phyloP scores from a whole-genome alignment of 805 yeast genomes.

The Lipomyces japonicus region DNA sequence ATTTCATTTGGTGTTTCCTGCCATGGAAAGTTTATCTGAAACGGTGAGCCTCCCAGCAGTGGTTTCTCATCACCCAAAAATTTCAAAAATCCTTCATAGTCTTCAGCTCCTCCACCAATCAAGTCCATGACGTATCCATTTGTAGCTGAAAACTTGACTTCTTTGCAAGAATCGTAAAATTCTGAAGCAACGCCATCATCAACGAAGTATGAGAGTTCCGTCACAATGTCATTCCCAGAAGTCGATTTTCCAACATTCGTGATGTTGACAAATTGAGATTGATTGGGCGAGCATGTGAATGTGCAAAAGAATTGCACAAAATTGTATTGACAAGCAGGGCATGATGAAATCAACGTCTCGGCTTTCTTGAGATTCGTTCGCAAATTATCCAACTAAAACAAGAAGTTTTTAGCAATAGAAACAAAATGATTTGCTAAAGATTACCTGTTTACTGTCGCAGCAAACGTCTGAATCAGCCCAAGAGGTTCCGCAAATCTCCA shows the following conservation, averaged over 20 bases:
- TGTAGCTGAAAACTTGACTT: conserved; percentile 87
- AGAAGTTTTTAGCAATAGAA: not conserved
- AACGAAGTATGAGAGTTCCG: conserved; percentile 64
- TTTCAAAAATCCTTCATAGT: conserved; percentile 67
- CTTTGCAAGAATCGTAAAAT: conserved; percentile 80
- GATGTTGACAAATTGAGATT: conserved; percentile 68
- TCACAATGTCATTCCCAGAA: conserved; percentile 56
- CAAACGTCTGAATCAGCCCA: conserved; percentile 59
- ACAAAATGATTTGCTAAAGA: not conserved
- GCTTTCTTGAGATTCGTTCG: conserved; percentile 65
- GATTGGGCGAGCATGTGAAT: conserved; percentile 87
- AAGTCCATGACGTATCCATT: conserved; percentile 96
- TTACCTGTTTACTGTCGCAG: conserved; percentile 64
- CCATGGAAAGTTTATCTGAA: conserved; percentile 78
- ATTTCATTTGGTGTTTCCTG: conserved; percentile 32
- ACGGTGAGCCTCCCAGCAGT: conserved; percentile 88
- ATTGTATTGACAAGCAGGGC: conserved; percentile 90
- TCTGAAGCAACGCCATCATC: conserved; percentile 55
- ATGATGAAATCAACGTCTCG: conserved; percentile 74
- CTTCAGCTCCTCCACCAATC: conserved; percentile 93
- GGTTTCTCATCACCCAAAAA: conserved; percentile 95
- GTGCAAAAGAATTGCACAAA: conserved; percentile 77
- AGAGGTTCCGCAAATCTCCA: conserved; percentile 66
- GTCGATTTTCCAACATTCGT: conserved; percentile 46
- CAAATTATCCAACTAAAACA: conserved; percentile 40